Conservation (phyloP, 805 yeast genomes). For the Lipomyces lipofer region DNA sequence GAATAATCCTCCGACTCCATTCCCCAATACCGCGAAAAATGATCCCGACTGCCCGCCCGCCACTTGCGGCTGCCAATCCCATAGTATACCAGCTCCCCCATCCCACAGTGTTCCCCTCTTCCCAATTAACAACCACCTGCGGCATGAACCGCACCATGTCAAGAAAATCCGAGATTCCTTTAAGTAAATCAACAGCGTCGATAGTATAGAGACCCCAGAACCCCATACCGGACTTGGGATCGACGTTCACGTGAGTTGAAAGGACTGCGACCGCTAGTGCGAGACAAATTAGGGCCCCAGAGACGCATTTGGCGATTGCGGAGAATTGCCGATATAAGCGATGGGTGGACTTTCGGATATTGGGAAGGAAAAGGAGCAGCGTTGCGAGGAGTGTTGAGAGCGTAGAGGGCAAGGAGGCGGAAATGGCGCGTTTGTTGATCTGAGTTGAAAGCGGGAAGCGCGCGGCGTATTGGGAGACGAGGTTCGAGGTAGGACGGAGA, state of each 20-base stretch:
- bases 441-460: slow-evolving; percentile 7
- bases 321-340: slow-evolving; percentile 6
- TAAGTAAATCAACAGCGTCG: slow-evolving; percentile 24
- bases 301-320: slow-evolving; percentile 6
- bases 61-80: not conserved
- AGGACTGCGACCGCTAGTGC: not conserved
- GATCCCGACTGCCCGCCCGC: not conserved
- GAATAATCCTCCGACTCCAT: not conserved
- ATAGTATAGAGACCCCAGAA: slow-evolving; percentile 16
- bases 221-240: slow-evolving; percentile 15
- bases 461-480: slow-evolving; percentile 1
- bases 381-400: not conserved
- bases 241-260: slow-evolving; percentile 9
- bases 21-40: not conserved
- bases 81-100: slow-evolving; percentile 5
- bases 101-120: slow-evolving; percentile 11
- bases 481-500: slow-evolving; percentile 5
- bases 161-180: slow-evolving; percentile 15
- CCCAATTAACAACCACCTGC: slow-evolving; percentile 20
- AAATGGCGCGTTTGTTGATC: not conserved
- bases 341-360: not conserved
- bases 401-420: not conserved
- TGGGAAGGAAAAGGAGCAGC: not conserved
- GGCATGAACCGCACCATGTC: slow-evolving; percentile 14
- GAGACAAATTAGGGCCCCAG: not conserved